Base-by-base conservation (phyloP, 2,329 filamentous ascomycete species). In the Arthrobotrys musiformis region DNA sequence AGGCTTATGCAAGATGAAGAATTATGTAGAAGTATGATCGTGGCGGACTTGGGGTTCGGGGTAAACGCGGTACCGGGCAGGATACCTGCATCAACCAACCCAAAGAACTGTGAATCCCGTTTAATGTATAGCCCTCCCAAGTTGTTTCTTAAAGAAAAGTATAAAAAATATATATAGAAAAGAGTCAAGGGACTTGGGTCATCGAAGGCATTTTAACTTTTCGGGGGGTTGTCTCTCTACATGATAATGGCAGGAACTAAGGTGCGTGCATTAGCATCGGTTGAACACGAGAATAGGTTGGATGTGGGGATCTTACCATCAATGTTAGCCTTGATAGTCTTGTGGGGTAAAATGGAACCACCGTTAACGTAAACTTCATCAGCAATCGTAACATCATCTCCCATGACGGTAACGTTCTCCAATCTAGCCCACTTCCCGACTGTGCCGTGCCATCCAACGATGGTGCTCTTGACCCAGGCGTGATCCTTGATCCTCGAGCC, bases 331-430 rank as follows among this genome's bases (percentile, higher is more conserved):
- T 98, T 98, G 88, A 99, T 98, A 84, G 91, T 95, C 91, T 99
- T 99, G 87, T 99, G 94, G 5, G 94, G 94, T 79, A 99, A 87
- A 79, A 99, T 91, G 81, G 92, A 96, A 82, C 94, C 93, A 82
- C 94, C 94, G 85, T 99, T 99, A 85, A 97, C 95, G 85, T 98
- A 97, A 81, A 99, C 93, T 86, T 99, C 94, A 83, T 99, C 94
- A 62, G 93, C 94, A 83, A 99, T 97, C 75, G 93, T 97, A 66
- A 99, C 94, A 83, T 99, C 94, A 85, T 99, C 95, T 80, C 94
- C 95, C 19, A 99, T 89, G 66, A 99, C 94, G n/a, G 93, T 94
- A 46, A 98, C 94, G 83, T 99, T 99, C 88, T 99, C 95, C 79
- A 98, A 87, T 80, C 94, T 92, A 74, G 94, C 94, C 94, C 94